phyloP scores from a whole-genome alignment of 495 filamentous ascomycete species.

The Penicillium steckii region DNA sequence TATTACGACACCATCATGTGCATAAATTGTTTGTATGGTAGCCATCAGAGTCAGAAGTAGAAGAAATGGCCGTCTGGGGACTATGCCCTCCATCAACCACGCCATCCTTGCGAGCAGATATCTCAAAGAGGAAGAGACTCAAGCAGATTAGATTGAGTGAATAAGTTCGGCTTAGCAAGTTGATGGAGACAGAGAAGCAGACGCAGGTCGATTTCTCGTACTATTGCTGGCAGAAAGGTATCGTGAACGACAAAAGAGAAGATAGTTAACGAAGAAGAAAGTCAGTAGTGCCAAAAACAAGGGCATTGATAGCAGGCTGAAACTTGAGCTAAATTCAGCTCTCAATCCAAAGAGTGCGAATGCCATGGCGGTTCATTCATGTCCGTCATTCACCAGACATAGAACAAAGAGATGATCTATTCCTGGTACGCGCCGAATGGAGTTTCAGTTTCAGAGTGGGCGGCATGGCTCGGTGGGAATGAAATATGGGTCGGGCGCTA shows the following conservation, averaged over 20 bases:
- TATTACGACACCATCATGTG: constrained; percentile 29
- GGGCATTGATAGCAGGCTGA: constrained; percentile 8
- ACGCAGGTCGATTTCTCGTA: not conserved
- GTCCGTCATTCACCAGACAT: constrained; percentile 6
- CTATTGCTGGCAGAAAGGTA: not conserved
- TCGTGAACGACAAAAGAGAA: constrained; percentile 3
- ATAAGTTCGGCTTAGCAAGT: too few relatives aligned
- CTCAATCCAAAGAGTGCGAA: constrained; percentile 1
- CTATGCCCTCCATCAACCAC: constrained; percentile 5
- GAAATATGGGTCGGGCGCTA: constrained; percentile 19
- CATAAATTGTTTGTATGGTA: constrained; percentile 28
- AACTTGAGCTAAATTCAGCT: constrained; percentile 2
- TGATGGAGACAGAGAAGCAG: not conserved
- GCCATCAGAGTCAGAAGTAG: constrained; percentile 26
- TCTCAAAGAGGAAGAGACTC: not conserved
- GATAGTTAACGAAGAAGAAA: not conserved
- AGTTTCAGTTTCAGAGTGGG: constrained; percentile 22
- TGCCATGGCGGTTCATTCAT: not conserved
- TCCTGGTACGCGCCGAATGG: constrained; percentile 35
- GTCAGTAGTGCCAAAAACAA: constrained; percentile 9
- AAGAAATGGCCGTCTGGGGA: constrained; percentile 11
- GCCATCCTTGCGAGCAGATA: constrained; percentile 19
- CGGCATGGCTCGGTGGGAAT: constrained; percentile 14
- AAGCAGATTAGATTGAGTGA: not conserved
- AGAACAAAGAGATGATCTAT: constrained; percentile 17